Conservation (phyloP, 306 rosid species). For the Dalbergia cochinchinensis region DNA sequence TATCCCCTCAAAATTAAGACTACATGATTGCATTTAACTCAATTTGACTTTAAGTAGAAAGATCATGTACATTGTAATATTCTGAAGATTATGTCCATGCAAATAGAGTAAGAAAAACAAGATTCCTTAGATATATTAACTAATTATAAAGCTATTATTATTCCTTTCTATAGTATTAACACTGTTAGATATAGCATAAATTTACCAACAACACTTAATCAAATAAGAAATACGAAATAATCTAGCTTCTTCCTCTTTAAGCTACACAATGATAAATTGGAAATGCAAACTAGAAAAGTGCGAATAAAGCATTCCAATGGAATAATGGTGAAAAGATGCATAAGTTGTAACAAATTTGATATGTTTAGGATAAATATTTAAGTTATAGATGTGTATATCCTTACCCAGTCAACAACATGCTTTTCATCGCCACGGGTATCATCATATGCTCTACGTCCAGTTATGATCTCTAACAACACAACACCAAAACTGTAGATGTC, state of each 20-base stretch:
- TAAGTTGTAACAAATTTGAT: conserved; percentile 13
- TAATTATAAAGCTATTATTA: not conserved
- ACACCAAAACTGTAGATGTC: conserved; percentile 83
- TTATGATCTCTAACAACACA: conserved; percentile 70
- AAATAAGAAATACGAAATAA: not conserved
- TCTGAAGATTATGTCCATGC: not conserved
- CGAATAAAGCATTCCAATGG: conserved; percentile 4
- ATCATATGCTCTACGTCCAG: conserved; percentile 70
- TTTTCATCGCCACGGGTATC: conserved; percentile 43
- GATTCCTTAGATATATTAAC: not conserved
- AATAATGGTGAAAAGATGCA: not conserved
- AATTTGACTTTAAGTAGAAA: conserved; percentile 18
- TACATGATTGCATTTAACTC: not conserved
- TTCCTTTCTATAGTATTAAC: conserved; percentile 1
- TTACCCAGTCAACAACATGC: conserved; percentile 68
- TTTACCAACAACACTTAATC: not conserved
- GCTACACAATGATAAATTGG: not conserved
- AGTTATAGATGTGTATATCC: not conserved
- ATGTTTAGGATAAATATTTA: not conserved
- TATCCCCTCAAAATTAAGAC: conserved; percentile 15
- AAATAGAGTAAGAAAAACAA: conserved; percentile 3
- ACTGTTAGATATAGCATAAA: not conserved
- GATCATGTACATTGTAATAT: not conserved
- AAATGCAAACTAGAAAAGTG: conserved; percentile 5
- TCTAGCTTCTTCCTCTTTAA: conserved; percentile 17